These are phyloP conservation scores for Paecilomyces formosus DNA, from an alignment of 2,329 filamentous ascomycete species.

Conservation along the genomic window DNA sequence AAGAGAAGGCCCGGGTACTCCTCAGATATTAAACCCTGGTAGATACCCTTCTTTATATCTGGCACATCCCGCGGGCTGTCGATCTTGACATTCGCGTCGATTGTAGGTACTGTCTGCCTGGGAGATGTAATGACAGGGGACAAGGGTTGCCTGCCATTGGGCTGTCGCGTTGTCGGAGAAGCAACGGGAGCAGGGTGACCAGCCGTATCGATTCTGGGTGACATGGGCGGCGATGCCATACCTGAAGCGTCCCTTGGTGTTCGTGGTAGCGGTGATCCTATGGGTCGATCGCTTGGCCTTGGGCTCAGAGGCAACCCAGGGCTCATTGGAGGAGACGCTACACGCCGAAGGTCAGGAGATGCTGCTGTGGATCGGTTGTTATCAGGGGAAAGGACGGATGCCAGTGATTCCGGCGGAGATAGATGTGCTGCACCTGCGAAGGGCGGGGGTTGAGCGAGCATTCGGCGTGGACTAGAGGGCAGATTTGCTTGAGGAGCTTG, in stretches of 20 bases:
- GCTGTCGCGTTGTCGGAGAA: conserved; percentile 29
- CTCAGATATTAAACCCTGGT: conserved; percentile 70
- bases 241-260: conserved; percentile 42
- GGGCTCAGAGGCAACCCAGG: conserved; percentile 59
- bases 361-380: conserved; percentile 13
- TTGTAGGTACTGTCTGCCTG: conserved; percentile 22
- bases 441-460: conserved; percentile 25
- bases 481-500: conserved; percentile 22
- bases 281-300: conserved; percentile 52
- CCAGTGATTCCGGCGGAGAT: conserved; percentile 20
- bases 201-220: conserved; percentile 49
- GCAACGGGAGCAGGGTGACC: conserved; percentile 54
- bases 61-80: conserved; percentile 24
- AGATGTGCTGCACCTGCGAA: conserved; percentile 13
- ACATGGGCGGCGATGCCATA: conserved; percentile 60
- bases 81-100: conserved; percentile 27
- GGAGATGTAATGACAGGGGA: conserved; percentile 11
- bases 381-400: conserved; percentile 23
- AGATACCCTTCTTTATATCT: conserved; percentile 47
- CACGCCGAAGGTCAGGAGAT: conserved; percentile 27
- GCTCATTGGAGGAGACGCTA: conserved; percentile 46
- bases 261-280: conserved; percentile 53
- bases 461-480: conserved; percentile 53
- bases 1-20: conserved; percentile 81
- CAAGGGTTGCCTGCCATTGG: conserved; percentile 5